Evolutionary conservation across 2,329 filamentous ascomycete genomes (phyloP).

Genomic region (Macrophomina pseudophaseolina): DNA sequence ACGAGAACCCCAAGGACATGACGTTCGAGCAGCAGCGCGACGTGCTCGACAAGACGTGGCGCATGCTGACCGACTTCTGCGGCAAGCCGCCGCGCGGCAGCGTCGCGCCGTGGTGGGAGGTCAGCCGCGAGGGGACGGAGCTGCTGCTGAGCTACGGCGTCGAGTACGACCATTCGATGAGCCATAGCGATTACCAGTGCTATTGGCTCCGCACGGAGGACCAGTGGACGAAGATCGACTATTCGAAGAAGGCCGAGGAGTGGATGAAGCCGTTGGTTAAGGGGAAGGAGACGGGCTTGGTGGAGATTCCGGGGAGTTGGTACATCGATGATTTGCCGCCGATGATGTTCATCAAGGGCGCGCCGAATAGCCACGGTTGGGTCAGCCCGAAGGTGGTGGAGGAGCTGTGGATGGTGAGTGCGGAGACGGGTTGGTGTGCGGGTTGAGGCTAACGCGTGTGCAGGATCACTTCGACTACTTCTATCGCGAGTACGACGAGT

Average conservation of each 20-base stretch:
- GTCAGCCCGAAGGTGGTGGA: constrained; percentile 64
- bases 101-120: constrained; percentile 80
- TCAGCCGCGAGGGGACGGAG: constrained; percentile 69
- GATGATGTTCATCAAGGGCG: constrained; percentile 75
- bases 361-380: constrained; percentile 69
- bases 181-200: constrained; percentile 67
- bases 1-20: constrained; percentile 76
- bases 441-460: constrained; percentile 56
- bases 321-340: constrained; percentile 65
- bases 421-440: constrained; percentile 40
- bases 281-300: constrained; percentile 65
- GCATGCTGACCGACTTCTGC: constrained; percentile 71
- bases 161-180: constrained; percentile 72
- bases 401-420: constrained; percentile 60
- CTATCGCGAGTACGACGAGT: constrained; percentile 77
- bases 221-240: constrained; percentile 71
- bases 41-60: constrained; percentile 75
- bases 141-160: constrained; percentile 69
- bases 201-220: constrained; percentile 70
- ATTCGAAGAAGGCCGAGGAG: constrained; percentile 62
- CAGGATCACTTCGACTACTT: constrained; percentile 72
- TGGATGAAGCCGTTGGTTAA: constrained; percentile 71
- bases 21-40: constrained; percentile 75
- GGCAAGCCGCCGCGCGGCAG: constrained; percentile 73
- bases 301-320: constrained; percentile 71